phyloP scores from a whole-genome alignment of 2,329 filamentous ascomycete species.

The Fusarium illudens region DNA sequence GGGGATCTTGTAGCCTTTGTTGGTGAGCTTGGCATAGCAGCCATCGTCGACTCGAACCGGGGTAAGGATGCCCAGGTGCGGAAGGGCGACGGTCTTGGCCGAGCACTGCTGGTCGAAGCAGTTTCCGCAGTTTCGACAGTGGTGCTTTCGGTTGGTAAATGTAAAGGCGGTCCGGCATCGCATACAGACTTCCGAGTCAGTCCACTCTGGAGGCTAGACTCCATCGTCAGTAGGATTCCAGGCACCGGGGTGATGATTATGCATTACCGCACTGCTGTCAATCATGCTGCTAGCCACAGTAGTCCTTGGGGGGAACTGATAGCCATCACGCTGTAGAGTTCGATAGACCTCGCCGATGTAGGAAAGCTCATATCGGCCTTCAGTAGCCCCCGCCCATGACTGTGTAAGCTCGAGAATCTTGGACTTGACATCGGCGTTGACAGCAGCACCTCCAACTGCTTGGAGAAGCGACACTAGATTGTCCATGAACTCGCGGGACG shows the following conservation, averaged over 20 bases:
- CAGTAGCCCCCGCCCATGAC: constrained; percentile 88
- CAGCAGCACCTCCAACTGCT: constrained; percentile 74
- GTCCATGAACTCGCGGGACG: constrained; percentile 98
- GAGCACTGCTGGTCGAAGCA: constrained; percentile 98
- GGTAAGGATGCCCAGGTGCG: constrained; percentile 90
- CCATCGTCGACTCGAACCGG: constrained; percentile 95
- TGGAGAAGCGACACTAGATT: constrained; percentile 91
- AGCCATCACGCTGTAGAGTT: constrained; percentile 83
- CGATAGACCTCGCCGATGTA: constrained; percentile 92
- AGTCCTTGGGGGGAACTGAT: constrained; percentile 85
- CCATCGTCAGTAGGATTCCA: constrained; percentile 10
- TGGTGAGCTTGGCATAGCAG: constrained; percentile 88
- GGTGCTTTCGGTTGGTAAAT: constrained; percentile 98
- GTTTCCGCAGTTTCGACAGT: constrained; percentile 97
- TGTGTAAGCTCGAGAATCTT: constrained; percentile 96
- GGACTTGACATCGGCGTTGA: constrained; percentile 84
- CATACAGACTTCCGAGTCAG: constrained; percentile 98
- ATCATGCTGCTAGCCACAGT: constrained; percentile 96
- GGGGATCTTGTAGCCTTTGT: constrained; percentile 62
- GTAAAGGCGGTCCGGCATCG: constrained; percentile 94
- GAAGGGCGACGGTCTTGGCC: constrained; percentile 84
- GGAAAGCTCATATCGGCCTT: constrained; percentile 80
- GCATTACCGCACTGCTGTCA: constrained; percentile 88
- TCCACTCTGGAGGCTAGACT: constrained; percentile 89
- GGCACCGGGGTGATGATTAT: neutral